Base-by-base conservation (phyloP, 257 asterid species). In the Asclepias syriaca region DNA sequence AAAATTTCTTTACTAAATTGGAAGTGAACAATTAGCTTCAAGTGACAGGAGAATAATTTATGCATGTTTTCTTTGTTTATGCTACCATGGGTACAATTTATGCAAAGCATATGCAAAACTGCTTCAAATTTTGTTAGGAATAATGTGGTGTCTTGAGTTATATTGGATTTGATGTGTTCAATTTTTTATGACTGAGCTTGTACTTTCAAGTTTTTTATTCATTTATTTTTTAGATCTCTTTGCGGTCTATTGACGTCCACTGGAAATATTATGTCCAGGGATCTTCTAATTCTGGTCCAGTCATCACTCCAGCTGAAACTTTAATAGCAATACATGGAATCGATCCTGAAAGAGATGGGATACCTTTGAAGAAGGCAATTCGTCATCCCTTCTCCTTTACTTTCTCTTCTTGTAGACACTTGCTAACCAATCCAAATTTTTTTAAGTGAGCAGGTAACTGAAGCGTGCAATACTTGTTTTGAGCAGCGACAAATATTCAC, bases 401-500 rank as follows among this genome's bases (percentile, higher is more conserved):
- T 43, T 67, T 57, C 70, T 61, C 58, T 56, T 74, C 72, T 74
- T 78, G 68, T 46, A 71, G 54, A 54, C 34, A 56, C 78, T 72
- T 78, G 37, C 66, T 77, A 57, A 61, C 75, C 68, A 40, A 75
- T 63, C 3, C 59, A 69, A 68, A 34, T n/a, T 46, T 40, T 59
- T 77, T 75, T 72, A 61, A 71, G 59, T 79, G 61, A 80, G 80
- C 98, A 95, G 99, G 86, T 92, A 70, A 95, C 96, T 68, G 99
- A 95, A 84, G 99, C 98, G 73, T 95, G 99, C 88, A 95, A 90
- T 85, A 90, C 93, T 76, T 95, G 99, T 81, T 90, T 95, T 85
- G 99, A 88, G 83, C 96, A 85, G 88, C 88, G 86, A 54, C 84
- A 92, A 39, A 87, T 85, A 72, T 95, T 92, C 83, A 74, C 99